phyloP scores from a whole-genome alignment of 768 basidiomycete genomes.

The Cystofilobasidium bisporidii region DNA sequence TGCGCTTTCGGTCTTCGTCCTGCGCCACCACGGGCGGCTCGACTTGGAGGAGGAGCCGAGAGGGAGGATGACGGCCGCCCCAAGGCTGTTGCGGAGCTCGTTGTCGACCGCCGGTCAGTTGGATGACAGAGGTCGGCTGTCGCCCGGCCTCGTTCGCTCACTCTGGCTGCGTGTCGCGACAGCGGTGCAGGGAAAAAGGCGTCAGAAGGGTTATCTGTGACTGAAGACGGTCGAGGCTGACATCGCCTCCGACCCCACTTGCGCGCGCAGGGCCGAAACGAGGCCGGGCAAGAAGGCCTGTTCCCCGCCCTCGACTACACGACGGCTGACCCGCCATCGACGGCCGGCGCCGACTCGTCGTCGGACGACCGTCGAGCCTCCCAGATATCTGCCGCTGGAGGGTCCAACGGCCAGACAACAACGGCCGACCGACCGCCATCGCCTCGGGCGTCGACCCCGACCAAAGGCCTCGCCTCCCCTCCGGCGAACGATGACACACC shows the following conservation, averaged over 20 bases:
- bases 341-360: background rate
- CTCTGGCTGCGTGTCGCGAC: too few species aligned
- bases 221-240: too few species aligned
- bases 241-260: background rate
- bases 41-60: background rate
- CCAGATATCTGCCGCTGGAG: background rate
- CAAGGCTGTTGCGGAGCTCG: too few species aligned
- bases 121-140: too few species aligned
- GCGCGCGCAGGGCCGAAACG: conserved; percentile 65
- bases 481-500: background rate
- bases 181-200: too few species aligned
- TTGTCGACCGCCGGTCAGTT: too few species aligned
- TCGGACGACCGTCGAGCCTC: background rate
- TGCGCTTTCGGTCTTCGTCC: conserved; percentile 18
- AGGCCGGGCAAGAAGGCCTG: conserved; percentile 69
- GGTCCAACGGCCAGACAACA: background rate
- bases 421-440: background rate
- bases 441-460: background rate
- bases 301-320: conserved; percentile 81
- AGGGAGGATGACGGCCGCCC: too few species aligned
- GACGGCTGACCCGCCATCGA: conserved; percentile 41
- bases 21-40: background rate
- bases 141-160: too few species aligned
- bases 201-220: too few species aligned
- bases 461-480: background rate